A percentile compares a stretch with the other conserved stretches of the same genome.
Conservation (phyloP, 164 flowering plant species). For the Vitis amurensis region DNA sequence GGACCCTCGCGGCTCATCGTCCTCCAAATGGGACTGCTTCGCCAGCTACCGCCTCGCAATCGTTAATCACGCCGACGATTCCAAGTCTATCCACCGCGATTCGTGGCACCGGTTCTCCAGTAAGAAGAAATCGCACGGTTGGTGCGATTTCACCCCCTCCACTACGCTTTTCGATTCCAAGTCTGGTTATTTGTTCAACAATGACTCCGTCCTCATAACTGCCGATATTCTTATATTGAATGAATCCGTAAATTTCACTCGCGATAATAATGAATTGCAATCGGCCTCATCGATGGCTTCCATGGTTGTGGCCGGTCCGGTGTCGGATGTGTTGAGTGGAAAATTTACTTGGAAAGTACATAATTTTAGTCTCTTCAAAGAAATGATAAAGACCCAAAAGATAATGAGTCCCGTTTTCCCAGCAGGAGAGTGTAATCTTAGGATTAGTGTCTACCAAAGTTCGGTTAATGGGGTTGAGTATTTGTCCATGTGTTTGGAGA, state of each 20-base stretch:
- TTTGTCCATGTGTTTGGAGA: conserved; percentile 95
- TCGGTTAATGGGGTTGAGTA: conserved; percentile 78
- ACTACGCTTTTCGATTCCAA: conserved; percentile 63
- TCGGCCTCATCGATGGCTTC: conserved; percentile 20
- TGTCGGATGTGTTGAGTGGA: conserved; percentile 75
- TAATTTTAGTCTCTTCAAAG: conserved; percentile 85
- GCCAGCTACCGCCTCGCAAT: conserved; percentile 78
- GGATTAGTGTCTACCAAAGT: conserved; percentile 95
- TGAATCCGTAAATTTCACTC: conserved; percentile 64
- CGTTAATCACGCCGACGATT: conserved; percentile 56
- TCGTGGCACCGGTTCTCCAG: conserved; percentile 90
- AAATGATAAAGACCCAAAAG: conserved; percentile 96
- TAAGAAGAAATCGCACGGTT: conserved; percentile 95
- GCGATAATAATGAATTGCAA: conserved; percentile 59
- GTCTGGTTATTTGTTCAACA: conserved; percentile 51
- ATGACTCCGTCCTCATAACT: conserved; percentile 60
- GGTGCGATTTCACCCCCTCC: conserved; percentile 91
- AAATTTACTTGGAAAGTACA: conserved; percentile 97
- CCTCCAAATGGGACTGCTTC: conserved; percentile 92
- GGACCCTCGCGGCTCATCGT: conserved; percentile 76
- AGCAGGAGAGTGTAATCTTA: conserved; percentile 85
- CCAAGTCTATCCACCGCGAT: conserved; percentile 76
- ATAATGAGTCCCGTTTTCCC: conserved; percentile 97
- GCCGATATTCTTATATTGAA: conserved; percentile 85
- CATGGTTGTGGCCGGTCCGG: conserved; percentile 33